A percentile compares a stretch with the other conserved stretches of the same genome.
These are phyloP conservation scores for Leccinum uliginosum DNA, from an alignment of 768 basidiomycete genomes.

Conservation along the genomic window DNA sequence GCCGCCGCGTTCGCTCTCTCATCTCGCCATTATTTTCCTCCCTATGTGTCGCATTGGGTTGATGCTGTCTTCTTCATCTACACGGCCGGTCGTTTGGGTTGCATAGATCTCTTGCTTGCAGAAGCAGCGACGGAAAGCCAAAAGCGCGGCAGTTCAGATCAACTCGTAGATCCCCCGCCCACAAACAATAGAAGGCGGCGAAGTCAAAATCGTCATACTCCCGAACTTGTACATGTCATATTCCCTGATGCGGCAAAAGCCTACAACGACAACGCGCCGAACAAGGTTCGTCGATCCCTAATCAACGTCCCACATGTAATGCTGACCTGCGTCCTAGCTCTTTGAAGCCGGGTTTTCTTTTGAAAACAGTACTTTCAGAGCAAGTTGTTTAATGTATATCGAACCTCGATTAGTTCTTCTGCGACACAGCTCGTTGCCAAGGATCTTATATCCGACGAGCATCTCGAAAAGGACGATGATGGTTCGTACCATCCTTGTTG, in stretches of 20 bases:
- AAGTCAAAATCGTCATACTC: slow-evolving; percentile 89
- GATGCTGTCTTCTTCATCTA: too few species aligned
- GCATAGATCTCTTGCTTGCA: slow-evolving; percentile 66
- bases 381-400: slow-evolving; percentile 90
- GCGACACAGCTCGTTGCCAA: slow-evolving; percentile 81
- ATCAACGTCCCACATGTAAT: not conserved
- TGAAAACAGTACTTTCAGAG: slow-evolving; percentile 98
- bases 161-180: slow-evolving; percentile 87
- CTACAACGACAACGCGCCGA: slow-evolving; percentile 89
- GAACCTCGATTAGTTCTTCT: slow-evolving; percentile 85
- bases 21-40: too few species aligned
- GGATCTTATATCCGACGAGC: slow-evolving; percentile 93
- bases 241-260: slow-evolving; percentile 93
- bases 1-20: not conserved
- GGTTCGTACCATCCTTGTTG: slow-evolving; percentile 44
- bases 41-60: too few species aligned
- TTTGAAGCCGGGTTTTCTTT: slow-evolving; percentile 87
- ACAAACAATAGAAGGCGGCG: slow-evolving; percentile 78
- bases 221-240: slow-evolving; percentile 90
- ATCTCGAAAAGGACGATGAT: slow-evolving; percentile 94
- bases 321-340: slow-evolving; percentile 54
- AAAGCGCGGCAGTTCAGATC: slow-evolving; percentile 74
- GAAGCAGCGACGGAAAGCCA: slow-evolving; percentile 72
- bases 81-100: too few species aligned
- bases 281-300: slow-evolving; percentile 45